These are phyloP conservation scores for Rhizopus microsporus DNA, from an alignment of 371 early-diverging fungal genomes.

Conservation along the genomic window DNA sequence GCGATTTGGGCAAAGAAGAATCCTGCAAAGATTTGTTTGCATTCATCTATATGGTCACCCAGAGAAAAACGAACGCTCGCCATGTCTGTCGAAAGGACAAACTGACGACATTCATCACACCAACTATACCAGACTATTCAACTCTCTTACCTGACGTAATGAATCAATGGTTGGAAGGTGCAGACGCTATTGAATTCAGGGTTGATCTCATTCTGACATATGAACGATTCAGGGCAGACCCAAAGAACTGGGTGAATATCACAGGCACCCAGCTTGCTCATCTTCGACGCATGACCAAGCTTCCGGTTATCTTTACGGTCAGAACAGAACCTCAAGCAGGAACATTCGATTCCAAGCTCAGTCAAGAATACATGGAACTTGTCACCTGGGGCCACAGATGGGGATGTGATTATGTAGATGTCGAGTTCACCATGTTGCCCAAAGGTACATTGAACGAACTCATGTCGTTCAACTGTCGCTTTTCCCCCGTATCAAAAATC, in stretches of 20 bases:
- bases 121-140: slow-evolving; percentile 42
- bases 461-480: slow-evolving; percentile 37
- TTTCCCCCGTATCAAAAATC: slow-evolving; percentile 54
- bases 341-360: slow-evolving; percentile 43
- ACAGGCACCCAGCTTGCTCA: slow-evolving; percentile 24
- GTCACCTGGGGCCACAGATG: slow-evolving; percentile 66
- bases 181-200: slow-evolving; percentile 89
- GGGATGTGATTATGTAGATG: slow-evolving; percentile 90
- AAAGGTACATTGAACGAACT: slow-evolving; percentile 37
- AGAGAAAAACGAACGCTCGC: neutral
- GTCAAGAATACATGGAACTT: slow-evolving; percentile 63
- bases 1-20: neutral
- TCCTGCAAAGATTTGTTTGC: neutral
- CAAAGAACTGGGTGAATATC: slow-evolving; percentile 26
- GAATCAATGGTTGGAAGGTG: slow-evolving; percentile 61
- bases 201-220: slow-evolving; percentile 69
- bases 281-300: slow-evolving; percentile 19
- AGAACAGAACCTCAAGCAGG: slow-evolving; percentile 86
- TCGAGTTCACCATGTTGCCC: slow-evolving; percentile 69
- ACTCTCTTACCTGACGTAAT: slow-evolving; percentile 31
- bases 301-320: slow-evolving; percentile 89
- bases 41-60: neutral
- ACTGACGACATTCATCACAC: slow-evolving; percentile 55
- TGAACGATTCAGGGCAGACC: neutral
- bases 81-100: neutral